Conservation (phyloP, 805 yeast species). For the Limtongia smithiae region DNA sequence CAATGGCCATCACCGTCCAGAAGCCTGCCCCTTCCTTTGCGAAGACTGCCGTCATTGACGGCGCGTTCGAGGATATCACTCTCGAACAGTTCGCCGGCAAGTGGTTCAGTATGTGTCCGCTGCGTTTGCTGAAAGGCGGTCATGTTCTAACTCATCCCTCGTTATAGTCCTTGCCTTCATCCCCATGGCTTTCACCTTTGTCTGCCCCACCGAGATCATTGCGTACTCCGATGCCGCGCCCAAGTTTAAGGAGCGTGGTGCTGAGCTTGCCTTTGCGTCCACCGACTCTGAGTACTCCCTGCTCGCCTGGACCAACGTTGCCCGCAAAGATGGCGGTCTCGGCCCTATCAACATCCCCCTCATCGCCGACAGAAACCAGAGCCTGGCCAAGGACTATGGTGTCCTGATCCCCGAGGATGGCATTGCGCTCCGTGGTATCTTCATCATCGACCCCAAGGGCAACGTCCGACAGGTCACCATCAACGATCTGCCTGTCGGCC, state of each 20-base stretch:
- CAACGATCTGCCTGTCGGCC: slow-evolving; percentile 99
- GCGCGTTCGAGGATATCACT: slow-evolving; percentile 90
- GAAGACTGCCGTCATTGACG: slow-evolving; percentile 97
- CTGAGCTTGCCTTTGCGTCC: slow-evolving; percentile 90
- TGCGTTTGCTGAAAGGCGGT: neutral
- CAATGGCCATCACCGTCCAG: slow-evolving; percentile 87
- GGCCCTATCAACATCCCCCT: slow-evolving; percentile 94
- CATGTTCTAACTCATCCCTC: neutral
- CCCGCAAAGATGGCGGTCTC: slow-evolving; percentile 97
- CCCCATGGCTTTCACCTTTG: slow-evolving; percentile 99
- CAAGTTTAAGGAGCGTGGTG: slow-evolving; percentile 81
- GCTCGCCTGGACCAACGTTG: slow-evolving; percentile 96
- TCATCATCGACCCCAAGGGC: slow-evolving; percentile 96
- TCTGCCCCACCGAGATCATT: slow-evolving; percentile 98
- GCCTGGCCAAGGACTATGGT: slow-evolving; percentile 93
- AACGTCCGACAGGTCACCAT: slow-evolving; percentile 91
- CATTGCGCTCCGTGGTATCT: slow-evolving; percentile 95
- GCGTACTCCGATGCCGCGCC: slow-evolving; percentile 95
- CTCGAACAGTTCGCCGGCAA: slow-evolving; percentile 96
- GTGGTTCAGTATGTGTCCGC: slow-evolving; percentile 60
- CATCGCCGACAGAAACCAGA: slow-evolving; percentile 94
- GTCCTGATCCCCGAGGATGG: slow-evolving; percentile 96
- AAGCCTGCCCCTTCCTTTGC: slow-evolving; percentile 95
- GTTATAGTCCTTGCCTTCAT: slow-evolving; percentile 88
- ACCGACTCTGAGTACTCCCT: slow-evolving; percentile 97